Evolutionary conservation across 805 yeast species (phyloP).

Genomic region (Grigorovia yakushimaensis): DNA sequence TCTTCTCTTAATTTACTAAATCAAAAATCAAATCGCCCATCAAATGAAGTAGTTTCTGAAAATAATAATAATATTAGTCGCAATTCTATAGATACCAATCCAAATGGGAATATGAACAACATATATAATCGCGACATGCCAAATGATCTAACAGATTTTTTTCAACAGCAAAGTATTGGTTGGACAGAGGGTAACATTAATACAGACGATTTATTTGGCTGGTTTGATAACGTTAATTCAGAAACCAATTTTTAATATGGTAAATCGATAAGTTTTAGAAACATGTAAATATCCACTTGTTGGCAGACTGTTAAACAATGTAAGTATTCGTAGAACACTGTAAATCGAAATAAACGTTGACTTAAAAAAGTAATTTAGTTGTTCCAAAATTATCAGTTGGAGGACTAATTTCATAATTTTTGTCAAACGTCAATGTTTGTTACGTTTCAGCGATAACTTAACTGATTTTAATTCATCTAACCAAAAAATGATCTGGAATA

Average conservation of each 20-base stretch:
- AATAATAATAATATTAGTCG: too few species aligned
- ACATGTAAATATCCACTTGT: too few species aligned
- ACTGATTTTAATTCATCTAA: too few species aligned
- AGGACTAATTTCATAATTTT: too few species aligned
- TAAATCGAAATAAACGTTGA: too few species aligned
- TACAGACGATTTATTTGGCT: constrained; percentile 78
- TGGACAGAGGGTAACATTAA: constrained; percentile 67
- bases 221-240: constrained; percentile 75
- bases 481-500: too few species aligned
- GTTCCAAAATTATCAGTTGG: too few species aligned
- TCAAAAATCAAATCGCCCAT: not conserved
- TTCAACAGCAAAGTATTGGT: constrained; percentile 74
- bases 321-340: too few species aligned
- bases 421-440: too few species aligned
- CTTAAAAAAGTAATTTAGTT: too few species aligned
- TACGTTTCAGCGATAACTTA: too few species aligned
- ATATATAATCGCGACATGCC: not conserved
- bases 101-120: not conserved
- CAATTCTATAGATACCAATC: not conserved
- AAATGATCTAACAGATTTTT: constrained; percentile 41
- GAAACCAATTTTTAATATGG: constrained; percentile 40
- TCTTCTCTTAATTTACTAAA: not conserved
- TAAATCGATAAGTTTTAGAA: not conserved
- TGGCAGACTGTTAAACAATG: too few species aligned
- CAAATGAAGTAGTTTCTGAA: not conserved